These are phyloP conservation scores for Acorus gramineus DNA, from an alignment of 106 monocot species.

Conservation along the genomic window DNA sequence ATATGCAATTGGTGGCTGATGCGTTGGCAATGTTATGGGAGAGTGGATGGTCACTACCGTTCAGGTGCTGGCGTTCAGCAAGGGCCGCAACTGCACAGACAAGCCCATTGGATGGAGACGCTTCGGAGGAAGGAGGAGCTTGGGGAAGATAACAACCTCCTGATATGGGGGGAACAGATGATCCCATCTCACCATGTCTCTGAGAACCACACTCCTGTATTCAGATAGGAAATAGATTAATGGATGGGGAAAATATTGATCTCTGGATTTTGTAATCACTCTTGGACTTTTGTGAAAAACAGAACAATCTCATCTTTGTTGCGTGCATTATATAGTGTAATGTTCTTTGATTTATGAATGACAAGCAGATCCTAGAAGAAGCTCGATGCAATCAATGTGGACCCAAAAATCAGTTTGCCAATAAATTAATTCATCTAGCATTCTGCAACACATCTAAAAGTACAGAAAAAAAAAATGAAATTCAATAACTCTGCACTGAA, in stretches of 20 bases:
- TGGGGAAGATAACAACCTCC: not conserved
- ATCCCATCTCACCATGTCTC: slow-evolving; percentile 30
- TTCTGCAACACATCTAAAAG: too few relatives aligned
- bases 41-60: not conserved
- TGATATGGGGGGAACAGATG: not conserved
- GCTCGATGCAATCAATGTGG: too few relatives aligned
- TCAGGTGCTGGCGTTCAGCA: slow-evolving; percentile 3
- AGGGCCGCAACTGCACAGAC: not conserved
- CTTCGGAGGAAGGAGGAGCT: slow-evolving; percentile 1
- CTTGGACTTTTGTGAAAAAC: not conserved
- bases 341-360: not conserved
- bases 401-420: too few relatives aligned
- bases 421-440: too few relatives aligned
- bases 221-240: too few relatives aligned
- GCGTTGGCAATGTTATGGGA: not conserved
- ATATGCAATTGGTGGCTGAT: not conserved
- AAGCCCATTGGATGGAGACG: slow-evolving; percentile 4
- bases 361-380: not conserved
- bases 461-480: too few relatives aligned
- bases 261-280: slow-evolving; percentile 18
- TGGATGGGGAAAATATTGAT: slow-evolving; percentile 17
- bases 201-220: slow-evolving; percentile 18
- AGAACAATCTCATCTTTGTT: too few relatives aligned
- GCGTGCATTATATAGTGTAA: too few relatives aligned
- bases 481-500: too few relatives aligned